Base-by-base conservation (phyloP, 371 early-diverging fungal species). In the Dichotomocladium elegans region DNA sequence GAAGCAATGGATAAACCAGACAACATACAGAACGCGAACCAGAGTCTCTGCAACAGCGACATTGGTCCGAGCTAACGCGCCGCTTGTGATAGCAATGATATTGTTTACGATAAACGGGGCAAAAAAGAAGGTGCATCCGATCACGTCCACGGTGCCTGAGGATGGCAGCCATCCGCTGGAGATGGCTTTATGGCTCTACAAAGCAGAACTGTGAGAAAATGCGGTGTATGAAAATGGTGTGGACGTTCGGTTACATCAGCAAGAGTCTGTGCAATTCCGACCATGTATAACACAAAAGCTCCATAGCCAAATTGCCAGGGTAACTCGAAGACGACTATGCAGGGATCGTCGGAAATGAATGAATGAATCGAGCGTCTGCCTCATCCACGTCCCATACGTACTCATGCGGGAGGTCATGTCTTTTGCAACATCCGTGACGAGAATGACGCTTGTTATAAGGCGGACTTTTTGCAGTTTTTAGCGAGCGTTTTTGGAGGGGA, bases 251-350 rank as follows among this genome's bases (percentile, higher is more conserved):
- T 47, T 52, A 61, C 61, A 31, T 65, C 58, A 47, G 61, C 58
- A 17, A 67, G 44, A 21, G 68, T 67, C 30, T 60, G 63, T 41
- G 68, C 68, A 55, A 67, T 63, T 25, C 68, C 68, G 9, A 67
- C 42, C 4, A 67, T 19, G 33, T 67, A 67, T 9, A 67, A 26
- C 9, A 59, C 58, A 44, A 67, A 67, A 4, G 55, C 57, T 3
- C 53, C 53, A 51, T 57, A 67, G 0, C 63, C 63, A 50, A 60
- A 63, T 35, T 67, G 58, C 68, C 68, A 67, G 1, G 61, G 53
- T 25, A 67, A 48, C 41, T 67, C 64, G 33, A 48, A 65, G 43
- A 61, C 21, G 31, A 57, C 58, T 61, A 52, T 41, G 3, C 4
- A n/a, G 29, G 12, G 12, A 14, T 3, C 10, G 0, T 4, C 29